phyloP scores from a whole-genome alignment of 148 eudicot genomes.

The Arctostaphylos glauca region DNA sequence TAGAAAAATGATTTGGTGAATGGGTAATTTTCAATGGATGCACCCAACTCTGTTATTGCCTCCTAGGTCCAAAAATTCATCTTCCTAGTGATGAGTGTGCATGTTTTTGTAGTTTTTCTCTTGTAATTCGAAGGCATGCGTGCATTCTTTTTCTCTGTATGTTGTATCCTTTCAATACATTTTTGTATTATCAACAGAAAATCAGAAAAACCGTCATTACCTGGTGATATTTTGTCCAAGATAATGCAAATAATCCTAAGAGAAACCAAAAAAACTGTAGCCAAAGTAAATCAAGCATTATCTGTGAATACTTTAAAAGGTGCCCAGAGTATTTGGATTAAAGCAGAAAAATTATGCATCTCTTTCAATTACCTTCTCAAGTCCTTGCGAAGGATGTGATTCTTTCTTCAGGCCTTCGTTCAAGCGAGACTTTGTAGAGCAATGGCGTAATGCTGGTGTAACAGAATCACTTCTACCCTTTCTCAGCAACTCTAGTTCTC shows the following conservation, averaged over 20 bases:
- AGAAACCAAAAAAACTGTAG: neutral
- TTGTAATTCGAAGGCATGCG: neutral
- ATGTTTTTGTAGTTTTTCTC: neutral
- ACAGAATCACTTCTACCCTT: conserved; percentile 25
- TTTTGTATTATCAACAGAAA: neutral
- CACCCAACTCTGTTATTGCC: neutral
- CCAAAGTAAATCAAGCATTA: neutral
- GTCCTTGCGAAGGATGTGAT: conserved; percentile 21
- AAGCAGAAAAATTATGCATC: neutral
- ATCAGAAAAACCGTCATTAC: neutral
- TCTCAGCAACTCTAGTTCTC: conserved; percentile 41
- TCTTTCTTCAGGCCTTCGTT: conserved; percentile 28
- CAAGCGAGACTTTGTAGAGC: conserved; percentile 25
- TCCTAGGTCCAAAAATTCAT: neutral
- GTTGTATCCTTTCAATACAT: neutral
- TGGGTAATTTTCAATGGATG: neutral
- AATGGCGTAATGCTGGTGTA: conserved; percentile 41
- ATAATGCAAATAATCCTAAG: neutral
- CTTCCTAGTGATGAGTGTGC: neutral
- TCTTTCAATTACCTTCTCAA: conserved; percentile 24
- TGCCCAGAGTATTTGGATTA: neutral
- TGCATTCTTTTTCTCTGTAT: neutral
- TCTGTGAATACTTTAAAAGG: neutral
- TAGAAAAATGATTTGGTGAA: neutral
- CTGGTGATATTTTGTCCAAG: neutral